A percentile compares a stretch with the other conserved stretches of the same genome.
phyloP scores from a whole-genome alignment of 129 eudicot genomes.

The Artemisia annua region DNA sequence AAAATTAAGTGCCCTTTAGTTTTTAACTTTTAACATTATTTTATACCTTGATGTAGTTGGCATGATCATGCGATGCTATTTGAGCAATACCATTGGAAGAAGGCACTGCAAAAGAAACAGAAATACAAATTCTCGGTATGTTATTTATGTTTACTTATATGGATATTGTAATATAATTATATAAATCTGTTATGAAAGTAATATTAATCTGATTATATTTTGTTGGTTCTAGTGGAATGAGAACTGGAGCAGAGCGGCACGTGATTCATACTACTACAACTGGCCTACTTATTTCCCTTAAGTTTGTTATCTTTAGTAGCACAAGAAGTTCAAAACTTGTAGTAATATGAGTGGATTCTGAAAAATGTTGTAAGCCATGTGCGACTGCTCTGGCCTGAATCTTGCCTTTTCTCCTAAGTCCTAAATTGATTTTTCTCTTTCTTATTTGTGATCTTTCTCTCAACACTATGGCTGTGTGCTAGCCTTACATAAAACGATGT shows the following conservation, averaged over 20 bases:
- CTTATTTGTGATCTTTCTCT: slow-evolving; percentile 16
- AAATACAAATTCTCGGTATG: slow-evolving; percentile 68
- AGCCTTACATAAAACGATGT: no score
- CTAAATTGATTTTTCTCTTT: background rate
- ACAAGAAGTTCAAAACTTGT: background rate
- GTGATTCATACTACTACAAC: slow-evolving; percentile 84
- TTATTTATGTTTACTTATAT: background rate
- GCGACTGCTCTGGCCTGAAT: slow-evolving; percentile 23
- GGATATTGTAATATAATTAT: background rate
- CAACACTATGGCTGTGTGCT: background rate
- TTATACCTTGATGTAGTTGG: slow-evolving; percentile 55
- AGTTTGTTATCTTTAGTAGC: slow-evolving; percentile 14
- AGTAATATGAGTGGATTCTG: slow-evolving; percentile 23
- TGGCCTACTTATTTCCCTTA: slow-evolving; percentile 89
- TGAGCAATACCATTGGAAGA: slow-evolving; percentile 94
- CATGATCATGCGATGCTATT: slow-evolving; percentile 81
- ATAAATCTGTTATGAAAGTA: background rate
- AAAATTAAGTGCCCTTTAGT: no score
- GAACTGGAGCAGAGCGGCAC: slow-evolving; percentile 51
- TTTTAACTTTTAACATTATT: slow-evolving; percentile 1
- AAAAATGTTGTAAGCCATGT: slow-evolving; percentile 17
- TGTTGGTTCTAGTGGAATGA: slow-evolving; percentile 75
- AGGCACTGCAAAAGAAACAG: slow-evolving; percentile 64
- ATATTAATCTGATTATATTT: slow-evolving; percentile 12
- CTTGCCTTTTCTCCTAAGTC: slow-evolving; percentile 4